Base-by-base conservation (phyloP, 208 protist species). In the Naegleria lovaniensis region DNA sequence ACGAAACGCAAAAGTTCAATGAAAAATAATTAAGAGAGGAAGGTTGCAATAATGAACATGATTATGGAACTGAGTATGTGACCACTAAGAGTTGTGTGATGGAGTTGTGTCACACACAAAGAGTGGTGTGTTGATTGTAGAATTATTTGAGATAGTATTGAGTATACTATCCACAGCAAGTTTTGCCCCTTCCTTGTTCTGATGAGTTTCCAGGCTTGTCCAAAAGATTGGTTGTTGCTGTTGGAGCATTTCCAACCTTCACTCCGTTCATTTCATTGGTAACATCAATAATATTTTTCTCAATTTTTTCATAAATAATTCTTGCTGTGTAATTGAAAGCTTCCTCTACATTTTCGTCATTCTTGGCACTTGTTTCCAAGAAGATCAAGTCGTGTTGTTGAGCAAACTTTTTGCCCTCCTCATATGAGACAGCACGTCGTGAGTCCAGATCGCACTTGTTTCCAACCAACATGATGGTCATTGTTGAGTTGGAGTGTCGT, bases 391-490 rank as follows among this genome's bases (percentile, higher is more conserved):
- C 96, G 90, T 99, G 94, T 90, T 98, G 95, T 9, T 93, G 93
- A 9, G 99, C 99, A 94, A 99, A 99, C 25, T 92, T 91, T 93
- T 98, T 94, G 33, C 98, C 99, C 92, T 99, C 99, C 91, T 99
- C 98, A 0, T 92, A 92, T 11, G 94, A 95, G 43, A 99, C 97
- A 83, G 97, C 96, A 11, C 98, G 95, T 93, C 95, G 96, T 52
- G 89, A 93, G 41, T 98, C 97, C 3, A 99, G 92, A 92, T 99
- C 99, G 90, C 96, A 97, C 93, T 99, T 99, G 95, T 99, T 99
- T 67, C 99, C 99, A 90, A 99, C 98, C 2, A 99, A 95, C 96
- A 99, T 99, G 91, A 99, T 99, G 15, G 98, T 96, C 92, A 99
- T 98, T 85, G 98, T 96, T 11, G 94, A 96, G 92, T 97, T 98